Conservation (phyloP, 148 eudicot species). For the Camellia sinensis region DNA sequence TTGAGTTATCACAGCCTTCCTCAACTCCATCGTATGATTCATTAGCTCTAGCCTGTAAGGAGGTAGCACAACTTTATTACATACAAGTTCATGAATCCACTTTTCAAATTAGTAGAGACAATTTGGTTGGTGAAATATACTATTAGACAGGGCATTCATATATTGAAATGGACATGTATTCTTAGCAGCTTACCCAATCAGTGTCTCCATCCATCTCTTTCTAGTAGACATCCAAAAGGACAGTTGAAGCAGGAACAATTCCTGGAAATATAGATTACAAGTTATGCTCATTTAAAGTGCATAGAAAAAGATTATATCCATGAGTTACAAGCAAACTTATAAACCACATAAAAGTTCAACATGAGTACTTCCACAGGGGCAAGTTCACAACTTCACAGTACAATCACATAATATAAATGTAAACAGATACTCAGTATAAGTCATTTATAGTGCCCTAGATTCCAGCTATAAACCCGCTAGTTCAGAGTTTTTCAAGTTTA, state of each 20-base stretch:
- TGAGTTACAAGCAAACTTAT: not conserved
- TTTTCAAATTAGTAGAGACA: not conserved
- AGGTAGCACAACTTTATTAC: slow-evolving; percentile 16
- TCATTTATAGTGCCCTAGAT: not conserved
- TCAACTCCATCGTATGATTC: slow-evolving; percentile 77
- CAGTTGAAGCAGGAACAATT: slow-evolving; percentile 57
- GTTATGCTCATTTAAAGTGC: not conserved
- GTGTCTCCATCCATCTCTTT: slow-evolving; percentile 83
- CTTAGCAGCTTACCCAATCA: slow-evolving; percentile 74
- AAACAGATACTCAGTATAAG: too few species aligned
- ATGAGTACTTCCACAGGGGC: slow-evolving; percentile 1
- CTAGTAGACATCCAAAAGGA: slow-evolving; percentile 75
- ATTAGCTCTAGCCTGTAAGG: slow-evolving; percentile 64
- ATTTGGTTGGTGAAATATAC: not conserved
- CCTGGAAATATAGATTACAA: slow-evolving; percentile 40
- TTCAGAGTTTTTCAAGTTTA: not conserved
- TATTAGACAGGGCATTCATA: not conserved
- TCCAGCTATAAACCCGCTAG: not conserved
- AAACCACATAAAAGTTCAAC: not conserved
- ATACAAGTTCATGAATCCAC: slow-evolving; percentile 5
- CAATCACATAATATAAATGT: not conserved
- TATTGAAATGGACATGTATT: not conserved
- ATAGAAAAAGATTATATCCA: not conserved
- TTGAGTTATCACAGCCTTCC: slow-evolving; percentile 87
- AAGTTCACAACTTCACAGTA: not conserved